Conservation (phyloP, 2,329 filamentous ascomycete species). For the Corniculantispora saksenae region DNA sequence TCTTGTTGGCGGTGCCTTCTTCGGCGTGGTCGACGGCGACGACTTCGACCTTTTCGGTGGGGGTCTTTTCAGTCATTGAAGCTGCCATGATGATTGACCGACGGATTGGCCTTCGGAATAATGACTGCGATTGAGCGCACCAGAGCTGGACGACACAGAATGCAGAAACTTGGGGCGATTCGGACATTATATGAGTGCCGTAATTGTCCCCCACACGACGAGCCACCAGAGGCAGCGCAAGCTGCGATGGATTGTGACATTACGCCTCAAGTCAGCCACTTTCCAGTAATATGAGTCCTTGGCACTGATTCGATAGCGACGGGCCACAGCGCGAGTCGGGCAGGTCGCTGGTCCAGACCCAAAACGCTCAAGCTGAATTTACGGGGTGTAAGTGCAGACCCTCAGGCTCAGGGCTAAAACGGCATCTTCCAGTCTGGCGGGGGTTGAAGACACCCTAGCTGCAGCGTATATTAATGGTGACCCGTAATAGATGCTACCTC, state of each 20-base stretch:
- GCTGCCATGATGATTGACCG: background rate
- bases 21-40: background rate
- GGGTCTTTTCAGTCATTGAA: background rate
- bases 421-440: background rate
- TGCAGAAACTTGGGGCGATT: background rate
- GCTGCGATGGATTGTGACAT: conserved; percentile 5
- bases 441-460: background rate
- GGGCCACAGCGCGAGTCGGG: background rate
- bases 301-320: background rate
- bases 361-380: background rate
- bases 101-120: background rate
- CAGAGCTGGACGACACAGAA: background rate
- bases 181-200: background rate
- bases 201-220: background rate
- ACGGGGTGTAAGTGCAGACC: background rate
- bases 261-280: background rate
- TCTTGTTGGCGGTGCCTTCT: background rate
- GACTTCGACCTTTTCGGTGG: background rate
- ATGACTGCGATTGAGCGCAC: background rate
- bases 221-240: no score
- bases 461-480: background rate
- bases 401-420: background rate
- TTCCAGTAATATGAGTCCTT: background rate
- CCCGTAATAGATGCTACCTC: conserved; percentile 8
- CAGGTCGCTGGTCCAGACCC: background rate